These are phyloP conservation scores for Caryopteris hybrid DNA, from an alignment of 305 asterid species.

Conservation along the genomic window DNA sequence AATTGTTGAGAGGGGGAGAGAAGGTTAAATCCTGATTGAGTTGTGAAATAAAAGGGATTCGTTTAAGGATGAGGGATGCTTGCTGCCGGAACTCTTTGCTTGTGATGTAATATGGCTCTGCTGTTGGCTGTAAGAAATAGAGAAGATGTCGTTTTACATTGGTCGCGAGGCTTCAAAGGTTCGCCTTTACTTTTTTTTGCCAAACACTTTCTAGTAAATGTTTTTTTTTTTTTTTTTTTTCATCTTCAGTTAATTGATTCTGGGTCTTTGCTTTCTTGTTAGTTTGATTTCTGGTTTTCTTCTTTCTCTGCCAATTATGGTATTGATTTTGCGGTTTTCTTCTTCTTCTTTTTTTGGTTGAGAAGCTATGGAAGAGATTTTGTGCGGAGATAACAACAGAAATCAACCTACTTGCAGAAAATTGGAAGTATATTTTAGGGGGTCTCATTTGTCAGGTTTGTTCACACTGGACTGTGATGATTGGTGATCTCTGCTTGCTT, in stretches of 20 bases:
- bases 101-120: conserved; percentile 63
- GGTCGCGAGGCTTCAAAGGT: conserved; percentile 99
- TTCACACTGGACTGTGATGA: not conserved
- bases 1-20: not conserved
- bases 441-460: conserved; percentile 83
- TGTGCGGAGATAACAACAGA: conserved; percentile 48
- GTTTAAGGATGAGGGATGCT: conserved; percentile 28
- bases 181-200: conserved; percentile 18
- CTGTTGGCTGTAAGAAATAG: conserved; percentile 27
- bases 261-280: not conserved
- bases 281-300: not conserved
- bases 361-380: conserved; percentile 53
- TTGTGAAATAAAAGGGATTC: conserved; percentile 6
- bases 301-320: not conserved
- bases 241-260: not conserved
- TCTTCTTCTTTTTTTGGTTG: not conserved
- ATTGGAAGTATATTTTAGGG: conserved; percentile 79
- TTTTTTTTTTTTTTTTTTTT: too few relatives aligned
- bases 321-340: conserved; percentile 10
- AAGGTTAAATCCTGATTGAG: conserved; percentile 19
- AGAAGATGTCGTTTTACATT: conserved; percentile 88
- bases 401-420: conserved; percentile 51
- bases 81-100: conserved; percentile 27
- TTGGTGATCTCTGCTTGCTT: conserved; percentile 11
- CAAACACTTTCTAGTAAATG: conserved; percentile 1